Conservation (phyloP, 305 asterid species). For the Fraxinus dipetala region DNA sequence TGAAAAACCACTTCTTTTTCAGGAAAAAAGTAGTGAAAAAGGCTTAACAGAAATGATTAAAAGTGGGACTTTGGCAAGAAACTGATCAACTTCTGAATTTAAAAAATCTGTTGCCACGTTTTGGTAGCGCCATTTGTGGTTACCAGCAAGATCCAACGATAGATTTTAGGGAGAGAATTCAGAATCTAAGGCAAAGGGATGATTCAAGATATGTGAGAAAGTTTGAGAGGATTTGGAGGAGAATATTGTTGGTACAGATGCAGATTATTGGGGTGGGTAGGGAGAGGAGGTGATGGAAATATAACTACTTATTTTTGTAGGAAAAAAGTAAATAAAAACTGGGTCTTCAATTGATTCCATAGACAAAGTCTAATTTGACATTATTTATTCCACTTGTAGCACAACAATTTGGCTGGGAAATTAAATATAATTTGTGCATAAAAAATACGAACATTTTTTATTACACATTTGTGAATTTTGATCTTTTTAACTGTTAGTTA, state of each 20-base stretch:
- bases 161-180: background rate
- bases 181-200: background rate
- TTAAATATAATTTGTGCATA: background rate
- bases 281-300: background rate
- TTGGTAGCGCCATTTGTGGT: constrained; percentile 48
- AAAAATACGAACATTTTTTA: background rate
- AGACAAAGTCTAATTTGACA: background rate
- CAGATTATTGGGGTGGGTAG: background rate
- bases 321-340: background rate
- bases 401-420: background rate
- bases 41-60: constrained; percentile 17
- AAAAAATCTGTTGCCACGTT: constrained; percentile 60
- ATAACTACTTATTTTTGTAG: background rate
- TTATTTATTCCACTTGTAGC: background rate
- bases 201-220: background rate
- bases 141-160: constrained; percentile 1
- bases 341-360: background rate
- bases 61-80: constrained; percentile 29
- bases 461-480: background rate
- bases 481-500: background rate
- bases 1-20: background rate
- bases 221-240: background rate
- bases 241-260: background rate
- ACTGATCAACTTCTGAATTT: constrained; percentile 47
- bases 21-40: background rate